A percentile compares a stretch with the other conserved stretches of the same genome.
These are phyloP conservation scores for Solanum chmielewskii DNA, from an alignment of 257 asterid genomes.

Conservation along the genomic window DNA sequence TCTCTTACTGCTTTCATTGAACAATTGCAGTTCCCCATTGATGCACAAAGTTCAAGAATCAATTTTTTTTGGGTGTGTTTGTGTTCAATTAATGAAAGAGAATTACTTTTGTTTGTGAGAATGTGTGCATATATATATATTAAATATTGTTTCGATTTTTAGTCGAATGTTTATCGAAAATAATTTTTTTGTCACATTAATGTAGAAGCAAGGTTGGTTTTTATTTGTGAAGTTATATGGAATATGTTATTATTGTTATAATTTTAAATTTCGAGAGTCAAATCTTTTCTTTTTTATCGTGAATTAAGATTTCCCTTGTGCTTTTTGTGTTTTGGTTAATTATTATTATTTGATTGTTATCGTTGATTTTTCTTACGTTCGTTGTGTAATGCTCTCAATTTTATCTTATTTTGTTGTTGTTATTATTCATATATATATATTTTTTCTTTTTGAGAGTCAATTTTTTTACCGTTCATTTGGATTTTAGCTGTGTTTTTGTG, in stretches of 20 bases:
- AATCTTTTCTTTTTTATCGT: background rate
- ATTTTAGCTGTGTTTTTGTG: background rate
- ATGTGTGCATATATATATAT: conserved; percentile 12
- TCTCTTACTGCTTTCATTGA: conserved; percentile 26
- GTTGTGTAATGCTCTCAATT: background rate
- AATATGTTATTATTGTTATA: too few species aligned
- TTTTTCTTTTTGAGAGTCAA: background rate
- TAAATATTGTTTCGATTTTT: background rate
- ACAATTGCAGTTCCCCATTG: conserved; percentile 75
- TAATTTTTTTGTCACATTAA: rapidly evolving
- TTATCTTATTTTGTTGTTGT: background rate
- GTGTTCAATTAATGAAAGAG: background rate
- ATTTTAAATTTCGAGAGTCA: background rate
- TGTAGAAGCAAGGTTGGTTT: too few species aligned
- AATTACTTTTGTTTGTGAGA: background rate
- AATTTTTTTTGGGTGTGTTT: background rate
- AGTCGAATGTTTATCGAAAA: background rate
- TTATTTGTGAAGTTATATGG: background rate
- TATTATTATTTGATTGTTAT: background rate
- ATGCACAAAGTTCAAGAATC: background rate
- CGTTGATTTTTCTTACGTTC: background rate
- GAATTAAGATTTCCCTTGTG: background rate
- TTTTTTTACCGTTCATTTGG: background rate
- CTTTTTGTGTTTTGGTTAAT: background rate
- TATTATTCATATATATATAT: background rate